phyloP scores from a whole-genome alignment of 352 stramenopile genomes.

The Thalassiosira ordinaria region DNA sequence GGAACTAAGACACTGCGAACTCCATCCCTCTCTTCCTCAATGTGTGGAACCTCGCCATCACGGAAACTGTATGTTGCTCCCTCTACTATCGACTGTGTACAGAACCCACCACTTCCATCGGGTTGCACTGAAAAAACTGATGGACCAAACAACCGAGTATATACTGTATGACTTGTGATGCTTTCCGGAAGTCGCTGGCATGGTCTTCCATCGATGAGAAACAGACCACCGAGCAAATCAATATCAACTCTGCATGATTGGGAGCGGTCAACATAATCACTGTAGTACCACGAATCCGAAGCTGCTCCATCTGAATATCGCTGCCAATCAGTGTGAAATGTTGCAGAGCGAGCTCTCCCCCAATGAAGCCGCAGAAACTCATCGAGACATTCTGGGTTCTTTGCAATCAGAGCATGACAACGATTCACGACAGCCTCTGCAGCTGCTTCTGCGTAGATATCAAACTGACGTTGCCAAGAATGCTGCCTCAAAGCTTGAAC shows the following conservation, averaged over 20 bases:
- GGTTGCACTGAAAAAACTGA: slow-evolving; percentile 14
- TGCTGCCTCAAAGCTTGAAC: slow-evolving; percentile 5
- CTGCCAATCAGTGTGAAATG: too few species aligned
- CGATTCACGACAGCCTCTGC: too few species aligned
- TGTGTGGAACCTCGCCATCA: not conserved
- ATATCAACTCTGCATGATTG: slow-evolving; percentile 14
- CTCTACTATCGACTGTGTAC: slow-evolving; percentile 10
- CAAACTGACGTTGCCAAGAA: slow-evolving; percentile 18
- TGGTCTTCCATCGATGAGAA: slow-evolving; percentile 27
- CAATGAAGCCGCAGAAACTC: slow-evolving; percentile 19
- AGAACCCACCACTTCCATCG: slow-evolving; percentile 4
- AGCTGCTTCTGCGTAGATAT: slow-evolving; percentile 14
- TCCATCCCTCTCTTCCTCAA: not conserved
- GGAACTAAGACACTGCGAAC: not conserved
- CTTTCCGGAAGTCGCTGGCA: slow-evolving; percentile 24
- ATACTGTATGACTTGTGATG: slow-evolving; percentile 12
- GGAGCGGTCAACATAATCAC: not conserved
- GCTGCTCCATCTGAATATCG: too few species aligned
- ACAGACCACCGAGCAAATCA: slow-evolving; percentile 18
- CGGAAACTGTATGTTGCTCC: slow-evolving; percentile 1
- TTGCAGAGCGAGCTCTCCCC: slow-evolving; percentile 3
- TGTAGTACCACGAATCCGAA: slow-evolving; percentile 6
- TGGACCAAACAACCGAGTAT: slow-evolving; percentile 18
- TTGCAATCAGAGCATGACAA: too few species aligned
- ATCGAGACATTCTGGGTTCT: slow-evolving; percentile 18